Conservation (phyloP, 2,329 filamentous ascomycete species). For the Hymenoscyphus scutula region DNA sequence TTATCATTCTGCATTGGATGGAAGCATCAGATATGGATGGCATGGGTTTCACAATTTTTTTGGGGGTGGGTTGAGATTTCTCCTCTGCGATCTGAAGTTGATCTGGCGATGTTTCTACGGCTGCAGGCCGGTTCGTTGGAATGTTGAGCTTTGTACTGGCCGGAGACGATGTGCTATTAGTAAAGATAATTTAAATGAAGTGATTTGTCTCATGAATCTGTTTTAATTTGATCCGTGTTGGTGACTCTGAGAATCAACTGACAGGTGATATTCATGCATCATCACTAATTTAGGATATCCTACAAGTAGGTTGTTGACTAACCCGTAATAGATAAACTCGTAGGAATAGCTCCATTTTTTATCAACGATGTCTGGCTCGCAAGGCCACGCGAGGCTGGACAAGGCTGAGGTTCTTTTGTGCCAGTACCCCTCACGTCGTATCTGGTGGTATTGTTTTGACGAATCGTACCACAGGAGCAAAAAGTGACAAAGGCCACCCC, state of each 20-base stretch:
- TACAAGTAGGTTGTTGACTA: too few species aligned
- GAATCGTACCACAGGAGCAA: background rate
- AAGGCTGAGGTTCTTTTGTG: background rate
- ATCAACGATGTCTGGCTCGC: too few species aligned
- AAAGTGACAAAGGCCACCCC: background rate
- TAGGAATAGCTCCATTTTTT: too few species aligned
- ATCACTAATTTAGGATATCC: conserved; percentile 1
- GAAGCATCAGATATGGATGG: conserved; percentile 18
- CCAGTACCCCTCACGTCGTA: background rate
- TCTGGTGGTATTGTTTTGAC: too few species aligned
- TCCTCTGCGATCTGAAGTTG: background rate
- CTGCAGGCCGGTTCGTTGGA: conserved; percentile 12
- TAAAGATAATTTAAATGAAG: conserved; percentile 13
- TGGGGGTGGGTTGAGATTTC: background rate
- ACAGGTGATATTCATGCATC: background rate
- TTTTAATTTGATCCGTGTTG: background rate
- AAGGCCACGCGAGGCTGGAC: background rate
- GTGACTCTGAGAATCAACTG: background rate
- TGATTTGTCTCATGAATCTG: background rate
- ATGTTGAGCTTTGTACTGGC: background rate
- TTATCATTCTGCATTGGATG: conserved; percentile 19
- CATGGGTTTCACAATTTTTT: conserved; percentile 7
- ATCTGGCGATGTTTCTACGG: conserved; percentile 5
- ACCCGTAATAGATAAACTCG: too few species aligned
- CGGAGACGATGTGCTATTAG: conserved; percentile 11